Evolutionary conservation across 164 flowering plant species (phyloP).

Genomic region (Houttuynia cordata): DNA sequence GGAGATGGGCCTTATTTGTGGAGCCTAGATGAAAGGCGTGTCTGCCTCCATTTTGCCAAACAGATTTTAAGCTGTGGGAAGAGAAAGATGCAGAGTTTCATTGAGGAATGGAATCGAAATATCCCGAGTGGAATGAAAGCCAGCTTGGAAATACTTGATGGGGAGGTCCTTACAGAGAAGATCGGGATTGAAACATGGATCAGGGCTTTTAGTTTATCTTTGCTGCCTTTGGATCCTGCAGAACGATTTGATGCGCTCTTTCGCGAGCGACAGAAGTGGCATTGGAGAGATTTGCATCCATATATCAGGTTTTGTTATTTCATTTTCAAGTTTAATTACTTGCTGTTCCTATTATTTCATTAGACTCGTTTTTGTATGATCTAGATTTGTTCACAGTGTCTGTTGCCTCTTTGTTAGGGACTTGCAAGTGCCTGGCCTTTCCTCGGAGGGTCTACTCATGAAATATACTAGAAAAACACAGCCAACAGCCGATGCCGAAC

Average conservation of each 20-base stretch:
- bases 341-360: background rate
- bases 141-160: conserved; percentile 69
- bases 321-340: background rate
- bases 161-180: conserved; percentile 77
- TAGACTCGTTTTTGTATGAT: background rate
- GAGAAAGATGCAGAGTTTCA: conserved; percentile 58
- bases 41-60: conserved; percentile 70
- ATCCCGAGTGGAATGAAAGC: conserved; percentile 60
- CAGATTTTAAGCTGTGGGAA: conserved; percentile 44
- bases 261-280: conserved; percentile 70
- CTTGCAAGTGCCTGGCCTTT: conserved; percentile 73
- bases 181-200: conserved; percentile 71
- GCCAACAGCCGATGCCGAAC: conserved; percentile 56
- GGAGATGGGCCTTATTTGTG: conserved; percentile 24
- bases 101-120: conserved; percentile 56
- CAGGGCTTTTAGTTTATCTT: conserved; percentile 51
- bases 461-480: conserved; percentile 89
- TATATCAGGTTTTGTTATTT: conserved; percentile 51
- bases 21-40: conserved; percentile 54
- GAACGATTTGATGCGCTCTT: conserved; percentile 71
- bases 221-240: conserved; percentile 59
- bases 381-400: too few relatives aligned
- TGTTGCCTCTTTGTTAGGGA: conserved; percentile 33
- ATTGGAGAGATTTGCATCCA: conserved; percentile 77
- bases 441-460: conserved; percentile 80